These are phyloP conservation scores for Coelastrella sp. DNA, from an alignment of 139 green algal genomes.

Conservation along the genomic window DNA sequence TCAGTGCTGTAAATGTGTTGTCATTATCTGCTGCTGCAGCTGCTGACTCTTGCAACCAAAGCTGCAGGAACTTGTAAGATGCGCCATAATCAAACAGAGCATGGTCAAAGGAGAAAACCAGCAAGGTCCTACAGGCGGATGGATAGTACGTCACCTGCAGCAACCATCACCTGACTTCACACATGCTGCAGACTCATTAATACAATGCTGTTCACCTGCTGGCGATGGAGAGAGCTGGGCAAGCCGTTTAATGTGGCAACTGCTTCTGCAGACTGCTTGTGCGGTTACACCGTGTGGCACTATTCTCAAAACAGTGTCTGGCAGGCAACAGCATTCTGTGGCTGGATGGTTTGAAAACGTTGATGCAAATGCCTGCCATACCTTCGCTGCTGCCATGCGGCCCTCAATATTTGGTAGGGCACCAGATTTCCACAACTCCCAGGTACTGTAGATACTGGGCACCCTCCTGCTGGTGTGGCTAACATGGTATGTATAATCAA, in stretches of 20 bases:
- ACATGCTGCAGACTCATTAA: not conserved
- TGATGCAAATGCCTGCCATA: not conserved
- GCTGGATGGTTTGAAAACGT: not conserved
- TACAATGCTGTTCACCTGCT: not conserved
- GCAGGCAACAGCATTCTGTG: not conserved
- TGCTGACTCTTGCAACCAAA: constrained; percentile 20
- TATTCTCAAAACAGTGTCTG: not conserved
- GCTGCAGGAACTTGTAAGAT: constrained; percentile 12
- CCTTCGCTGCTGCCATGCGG: constrained; percentile 24
- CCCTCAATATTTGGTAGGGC: not conserved
- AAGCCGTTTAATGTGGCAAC: not conserved
- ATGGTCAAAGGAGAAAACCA: constrained; percentile 33
- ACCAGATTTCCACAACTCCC: constrained; percentile 10
- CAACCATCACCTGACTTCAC: not conserved
- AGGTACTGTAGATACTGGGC: constrained; percentile 19
- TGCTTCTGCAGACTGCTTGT: not conserved
- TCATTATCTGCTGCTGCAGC: not conserved
- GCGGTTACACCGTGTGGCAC: not conserved
- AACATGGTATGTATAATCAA: too few relatives aligned
- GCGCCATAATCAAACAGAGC: constrained; percentile 10
- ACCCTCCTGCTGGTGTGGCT: not conserved
- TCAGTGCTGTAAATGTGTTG: not conserved
- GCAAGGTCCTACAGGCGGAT: not conserved
- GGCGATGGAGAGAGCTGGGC: not conserved
- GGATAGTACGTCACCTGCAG: constrained; percentile 13